A percentile compares a stretch with the other conserved stretches of the same genome.
phyloP scores from a whole-genome alignment of 208 protist species.

The Novymonas esmeraldas region DNA sequence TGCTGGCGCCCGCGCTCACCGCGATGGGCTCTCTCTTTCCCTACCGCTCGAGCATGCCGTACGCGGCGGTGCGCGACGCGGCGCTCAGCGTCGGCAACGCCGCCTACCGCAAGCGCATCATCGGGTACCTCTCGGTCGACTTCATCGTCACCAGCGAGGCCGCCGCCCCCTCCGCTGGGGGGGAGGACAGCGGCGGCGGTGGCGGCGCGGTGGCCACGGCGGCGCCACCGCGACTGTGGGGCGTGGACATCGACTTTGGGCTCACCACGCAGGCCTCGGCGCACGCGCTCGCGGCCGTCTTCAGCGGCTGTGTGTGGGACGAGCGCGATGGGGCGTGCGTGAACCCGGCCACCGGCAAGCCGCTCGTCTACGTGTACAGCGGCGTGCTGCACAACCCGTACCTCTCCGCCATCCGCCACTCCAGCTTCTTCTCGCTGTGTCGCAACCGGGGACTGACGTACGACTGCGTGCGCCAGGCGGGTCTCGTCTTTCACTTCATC shows the following conservation, averaged over 20 bases:
- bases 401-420: conserved; percentile 79
- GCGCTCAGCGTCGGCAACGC: conserved; percentile 69
- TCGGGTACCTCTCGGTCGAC: conserved; percentile 91
- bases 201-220: not conserved
- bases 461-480: conserved; percentile 50
- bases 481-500: conserved; percentile 87
- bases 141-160: conserved; percentile 57
- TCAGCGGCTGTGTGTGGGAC: conserved; percentile 47
- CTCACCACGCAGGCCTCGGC: conserved; percentile 82
- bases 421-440: conserved; percentile 86
- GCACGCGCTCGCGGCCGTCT: conserved; percentile 58
- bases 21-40: conserved; percentile 80
- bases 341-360: conserved; percentile 18
- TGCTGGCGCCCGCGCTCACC: conserved; percentile 87
- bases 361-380: conserved; percentile 84
- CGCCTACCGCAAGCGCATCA: conserved; percentile 80
- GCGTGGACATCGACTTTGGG: conserved; percentile 89
- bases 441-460: conserved; percentile 70
- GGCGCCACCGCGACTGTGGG: conserved; percentile 62
- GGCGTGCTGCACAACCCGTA: conserved; percentile 90
- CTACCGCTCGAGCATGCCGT: conserved; percentile 47
- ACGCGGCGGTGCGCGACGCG: conserved; percentile 66
- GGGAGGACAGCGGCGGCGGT: too few relatives aligned
- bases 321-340: conserved; percentile 23
- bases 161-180: not conserved